These are phyloP conservation scores for Sugiyamaella paludigena DNA, from an alignment of 1,139 yeast genomes.

Conservation along the genomic window DNA sequence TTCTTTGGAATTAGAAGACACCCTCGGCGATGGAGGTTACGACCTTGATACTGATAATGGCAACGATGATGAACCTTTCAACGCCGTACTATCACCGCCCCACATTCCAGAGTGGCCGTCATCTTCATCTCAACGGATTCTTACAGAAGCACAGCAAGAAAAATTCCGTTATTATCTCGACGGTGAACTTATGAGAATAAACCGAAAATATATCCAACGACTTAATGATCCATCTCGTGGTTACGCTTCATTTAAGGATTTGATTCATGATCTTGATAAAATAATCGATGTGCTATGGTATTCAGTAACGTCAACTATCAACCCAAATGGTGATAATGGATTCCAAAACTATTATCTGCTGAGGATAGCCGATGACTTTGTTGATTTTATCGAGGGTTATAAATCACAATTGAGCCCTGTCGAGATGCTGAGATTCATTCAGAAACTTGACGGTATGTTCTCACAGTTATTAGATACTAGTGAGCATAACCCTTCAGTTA, in stretches of 20 bases:
- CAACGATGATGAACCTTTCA: conserved; percentile 10
- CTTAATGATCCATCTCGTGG: conserved; percentile 40
- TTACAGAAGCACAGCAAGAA: conserved; percentile 52
- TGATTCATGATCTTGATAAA: conserved; percentile 48
- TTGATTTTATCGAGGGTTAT: conserved; percentile 46
- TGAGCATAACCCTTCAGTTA: not conserved
- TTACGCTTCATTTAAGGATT: conserved; percentile 41
- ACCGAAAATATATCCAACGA: conserved; percentile 62
- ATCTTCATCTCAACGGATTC: conserved; percentile 9
- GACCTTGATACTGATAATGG: conserved; percentile 5
- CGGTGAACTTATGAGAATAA: conserved; percentile 53
- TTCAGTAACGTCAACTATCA: conserved; percentile 39
- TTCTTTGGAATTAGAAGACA: not conserved
- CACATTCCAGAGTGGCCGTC: conserved; percentile 8
- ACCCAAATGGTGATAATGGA: conserved; percentile 22
- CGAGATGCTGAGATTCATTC: conserved; percentile 19
- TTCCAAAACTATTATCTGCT: conserved; percentile 58
- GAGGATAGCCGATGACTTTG: conserved; percentile 61
- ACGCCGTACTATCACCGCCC: conserved; percentile 15
- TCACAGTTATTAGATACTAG: conserved; percentile 21
- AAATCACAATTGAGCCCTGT: conserved; percentile 16
- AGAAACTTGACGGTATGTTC: conserved; percentile 30
- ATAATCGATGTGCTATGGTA: conserved; percentile 59
- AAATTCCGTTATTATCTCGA: conserved; percentile 62
- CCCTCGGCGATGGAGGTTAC: not conserved